Conservation (phyloP, 768 basidiomycete genomes). For the Pulveroboletus sp. region DNA sequence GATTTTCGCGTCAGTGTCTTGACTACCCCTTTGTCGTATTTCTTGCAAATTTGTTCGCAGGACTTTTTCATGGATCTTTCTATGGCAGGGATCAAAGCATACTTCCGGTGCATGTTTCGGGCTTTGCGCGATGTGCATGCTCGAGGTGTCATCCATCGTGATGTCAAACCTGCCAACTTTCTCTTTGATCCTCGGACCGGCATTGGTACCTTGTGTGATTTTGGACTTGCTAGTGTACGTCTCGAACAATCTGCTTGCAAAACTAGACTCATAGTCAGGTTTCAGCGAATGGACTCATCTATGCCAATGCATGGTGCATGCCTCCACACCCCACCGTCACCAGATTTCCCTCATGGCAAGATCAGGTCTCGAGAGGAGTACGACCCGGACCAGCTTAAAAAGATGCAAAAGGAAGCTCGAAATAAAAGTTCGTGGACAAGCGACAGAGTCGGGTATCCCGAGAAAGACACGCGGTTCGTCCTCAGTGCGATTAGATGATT, state of each 20-base stretch:
- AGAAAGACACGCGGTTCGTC: slow-evolving; percentile 67
- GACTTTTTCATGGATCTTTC: slow-evolving; percentile 78
- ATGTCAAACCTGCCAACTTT: slow-evolving; percentile 98
- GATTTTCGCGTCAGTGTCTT: slow-evolving; percentile 82
- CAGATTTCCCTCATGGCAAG: slow-evolving; percentile 67
- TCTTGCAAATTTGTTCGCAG: slow-evolving; percentile 34
- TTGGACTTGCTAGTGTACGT: slow-evolving; percentile 91
- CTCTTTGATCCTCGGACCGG: slow-evolving; percentile 85
- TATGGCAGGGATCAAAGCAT: slow-evolving; percentile 74
- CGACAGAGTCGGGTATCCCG: slow-evolving; percentile 76
- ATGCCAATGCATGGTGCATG: slow-evolving; percentile 55
- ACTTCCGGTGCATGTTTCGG: slow-evolving; percentile 89
- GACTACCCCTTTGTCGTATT: not conserved
- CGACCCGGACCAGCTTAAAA: slow-evolving; percentile 49
- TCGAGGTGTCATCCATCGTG: slow-evolving; percentile 88
- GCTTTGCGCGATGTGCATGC: slow-evolving; percentile 87
- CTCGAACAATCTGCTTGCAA: not conserved
- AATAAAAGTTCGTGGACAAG: slow-evolving; percentile 48
- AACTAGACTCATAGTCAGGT: slow-evolving; percentile 6
- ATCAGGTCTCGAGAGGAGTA: slow-evolving; percentile 43
- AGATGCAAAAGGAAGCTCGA: slow-evolving; percentile 60
- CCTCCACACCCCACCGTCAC: slow-evolving; percentile 70
- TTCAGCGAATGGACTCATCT: slow-evolving; percentile 54
- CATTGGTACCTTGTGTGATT: slow-evolving; percentile 87
- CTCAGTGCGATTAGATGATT: not conserved